Percentiles rank a stretch among this genome's conserved stretches.
phyloP scores from a whole-genome alignment of 139 green algal species.

The Closterium sp. region DNA sequence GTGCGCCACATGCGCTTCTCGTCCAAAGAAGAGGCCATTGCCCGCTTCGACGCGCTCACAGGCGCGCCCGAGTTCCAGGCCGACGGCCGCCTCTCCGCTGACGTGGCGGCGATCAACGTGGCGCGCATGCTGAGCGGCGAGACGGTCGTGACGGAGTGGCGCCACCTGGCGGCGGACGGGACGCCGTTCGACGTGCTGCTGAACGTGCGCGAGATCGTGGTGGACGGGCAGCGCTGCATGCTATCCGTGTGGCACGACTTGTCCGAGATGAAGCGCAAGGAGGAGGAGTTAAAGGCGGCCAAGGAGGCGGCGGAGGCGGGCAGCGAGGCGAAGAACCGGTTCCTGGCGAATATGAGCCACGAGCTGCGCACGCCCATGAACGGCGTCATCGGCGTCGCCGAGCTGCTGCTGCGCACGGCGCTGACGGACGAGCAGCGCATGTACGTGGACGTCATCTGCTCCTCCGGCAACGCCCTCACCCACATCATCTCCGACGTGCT shows the following conservation, averaged over 20 bases:
- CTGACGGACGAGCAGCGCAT: constrained; percentile 63
- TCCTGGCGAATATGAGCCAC: neutral
- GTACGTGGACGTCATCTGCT: constrained; percentile 12
- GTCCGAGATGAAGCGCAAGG: neutral
- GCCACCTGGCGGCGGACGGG: neutral
- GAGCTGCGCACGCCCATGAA: neutral
- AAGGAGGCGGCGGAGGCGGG: neutral
- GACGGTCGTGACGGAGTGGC: neutral
- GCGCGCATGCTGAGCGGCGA: neutral
- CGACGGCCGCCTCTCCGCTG: neutral
- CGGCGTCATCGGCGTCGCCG: constrained; percentile 59
- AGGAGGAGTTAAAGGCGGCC: neutral
- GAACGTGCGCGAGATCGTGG: neutral
- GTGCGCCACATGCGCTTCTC: neutral
- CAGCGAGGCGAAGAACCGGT: neutral
- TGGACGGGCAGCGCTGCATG: neutral
- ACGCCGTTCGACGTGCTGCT: neutral
- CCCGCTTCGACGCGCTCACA: neutral
- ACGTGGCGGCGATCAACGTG: neutral
- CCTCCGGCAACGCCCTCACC: neutral
- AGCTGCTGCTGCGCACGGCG: constrained; percentile 59
- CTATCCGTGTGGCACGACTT: neutral
- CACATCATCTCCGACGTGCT: constrained; percentile 14
- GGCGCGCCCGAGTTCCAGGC: neutral
- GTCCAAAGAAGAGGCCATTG: neutral